Percentiles rank a stretch among this genome's conserved stretches.
phyloP scores from a whole-genome alignment of 2,329 filamentous ascomycete genomes.

The Fusarium chaquense region DNA sequence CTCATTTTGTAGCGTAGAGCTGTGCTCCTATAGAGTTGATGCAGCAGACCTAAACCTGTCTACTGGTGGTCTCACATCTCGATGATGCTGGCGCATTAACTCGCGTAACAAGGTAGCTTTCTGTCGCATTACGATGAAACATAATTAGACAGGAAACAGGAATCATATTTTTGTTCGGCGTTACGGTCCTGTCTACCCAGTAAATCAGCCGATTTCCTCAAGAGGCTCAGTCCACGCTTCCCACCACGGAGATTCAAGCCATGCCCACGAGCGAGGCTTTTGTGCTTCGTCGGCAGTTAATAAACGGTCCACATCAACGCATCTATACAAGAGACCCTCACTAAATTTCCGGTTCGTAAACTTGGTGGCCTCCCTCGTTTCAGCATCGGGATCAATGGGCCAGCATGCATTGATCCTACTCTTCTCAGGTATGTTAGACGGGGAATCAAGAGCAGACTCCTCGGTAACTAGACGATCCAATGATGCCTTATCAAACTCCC shows the following conservation, averaged over 20 bases:
- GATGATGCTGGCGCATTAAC: no score
- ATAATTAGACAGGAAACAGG: no score
- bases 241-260: constrained; percentile 1
- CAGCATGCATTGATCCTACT: constrained; percentile 1
- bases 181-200: accelerated
- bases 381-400: background rate
- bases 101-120: no score
- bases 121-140: no score
- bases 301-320: background rate
- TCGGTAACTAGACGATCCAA: background rate
- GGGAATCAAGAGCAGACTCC: background rate
- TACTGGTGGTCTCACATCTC: no score
- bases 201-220: background rate
- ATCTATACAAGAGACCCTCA: background rate
- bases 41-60: no score
- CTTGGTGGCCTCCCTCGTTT: background rate
- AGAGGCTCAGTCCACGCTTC: background rate
- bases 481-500: background rate
- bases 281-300: background rate
- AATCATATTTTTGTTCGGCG: no score
- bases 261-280: background rate
- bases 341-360: background rate
- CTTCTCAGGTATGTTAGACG: background rate
- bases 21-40: no score
- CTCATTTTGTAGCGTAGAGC: no score